Evolutionary conservation across 257 asterid species (phyloP).

Genomic region (Striga asiatica): DNA sequence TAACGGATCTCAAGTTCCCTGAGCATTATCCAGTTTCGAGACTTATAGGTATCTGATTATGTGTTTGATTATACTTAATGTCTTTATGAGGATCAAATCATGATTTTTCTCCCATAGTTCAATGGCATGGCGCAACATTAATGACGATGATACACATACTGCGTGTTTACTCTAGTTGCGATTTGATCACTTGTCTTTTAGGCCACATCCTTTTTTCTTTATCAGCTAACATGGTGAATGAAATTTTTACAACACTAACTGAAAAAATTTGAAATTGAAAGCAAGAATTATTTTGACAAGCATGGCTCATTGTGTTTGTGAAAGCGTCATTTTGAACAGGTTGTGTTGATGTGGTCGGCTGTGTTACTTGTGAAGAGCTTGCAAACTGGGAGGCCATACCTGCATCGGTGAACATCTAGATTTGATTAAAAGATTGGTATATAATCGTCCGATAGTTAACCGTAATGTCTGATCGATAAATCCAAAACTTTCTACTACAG

Average conservation of each 20-base stretch:
- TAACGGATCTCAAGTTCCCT: conserved; percentile 76
- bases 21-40: conserved; percentile 89
- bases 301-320: background rate
- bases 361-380: conserved; percentile 66
- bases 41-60: conserved; percentile 50
- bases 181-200: background rate
- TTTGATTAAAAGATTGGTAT: background rate
- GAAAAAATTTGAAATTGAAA: too few species aligned
- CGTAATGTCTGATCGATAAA: conserved; percentile 2
- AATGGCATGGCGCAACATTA: too few species aligned
- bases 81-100: too few species aligned
- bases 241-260: too few species aligned
- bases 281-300: background rate
- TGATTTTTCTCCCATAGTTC: too few species aligned
- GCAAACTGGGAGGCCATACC: conserved; percentile 72
- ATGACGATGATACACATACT: too few species aligned
- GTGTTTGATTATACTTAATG: too few species aligned
- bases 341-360: conserved; percentile 83
- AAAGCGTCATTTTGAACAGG: conserved; percentile 33
- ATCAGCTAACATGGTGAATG: too few species aligned
- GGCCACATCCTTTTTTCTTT: too few species aligned
- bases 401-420: conserved; percentile 37
- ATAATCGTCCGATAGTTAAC: background rate
- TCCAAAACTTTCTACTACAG: conserved; percentile 27
- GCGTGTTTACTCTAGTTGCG: background rate